These are phyloP conservation scores for Rehmannia glutinosa DNA, from an alignment of 257 asterid genomes.

Conservation along the genomic window DNA sequence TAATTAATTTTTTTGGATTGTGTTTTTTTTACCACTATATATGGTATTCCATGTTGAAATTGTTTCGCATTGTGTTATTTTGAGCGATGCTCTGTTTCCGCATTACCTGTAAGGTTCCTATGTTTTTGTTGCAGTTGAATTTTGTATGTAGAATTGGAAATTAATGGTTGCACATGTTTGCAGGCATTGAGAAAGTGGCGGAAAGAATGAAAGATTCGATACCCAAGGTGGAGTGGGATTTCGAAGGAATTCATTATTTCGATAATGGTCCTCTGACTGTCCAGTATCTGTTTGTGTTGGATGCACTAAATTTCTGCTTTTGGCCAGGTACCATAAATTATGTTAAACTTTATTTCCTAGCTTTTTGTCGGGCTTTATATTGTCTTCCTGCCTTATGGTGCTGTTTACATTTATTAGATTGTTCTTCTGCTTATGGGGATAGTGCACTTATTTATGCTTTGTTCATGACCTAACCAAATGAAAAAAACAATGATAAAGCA, in stretches of 20 bases:
- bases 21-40: not conserved
- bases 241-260: constrained; percentile 91
- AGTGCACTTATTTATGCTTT: too few relatives aligned
- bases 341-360: not conserved
- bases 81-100: constrained; percentile 1
- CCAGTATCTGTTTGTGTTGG: constrained; percentile 88
- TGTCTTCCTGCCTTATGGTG: not conserved
- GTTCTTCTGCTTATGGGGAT: not conserved
- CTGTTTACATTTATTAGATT: not conserved
- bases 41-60: not conserved
- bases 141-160: not conserved
- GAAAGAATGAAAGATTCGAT: constrained; percentile 63
- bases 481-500: not conserved
- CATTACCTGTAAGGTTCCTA: too few relatives aligned
- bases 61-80: not conserved
- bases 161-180: not conserved
- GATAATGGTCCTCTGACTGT: constrained; percentile 94
- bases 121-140: not conserved
- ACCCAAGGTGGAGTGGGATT: constrained; percentile 93
- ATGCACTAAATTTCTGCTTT: constrained; percentile 92
- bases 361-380: not conserved
- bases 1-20: not conserved
- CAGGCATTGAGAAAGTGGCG: constrained; percentile 73
- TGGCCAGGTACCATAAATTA: constrained; percentile 94
- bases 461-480: too few relatives aligned